These are phyloP conservation scores for Podospora conica DNA, from an alignment of 495 filamentous ascomycete genomes.

Conservation along the genomic window DNA sequence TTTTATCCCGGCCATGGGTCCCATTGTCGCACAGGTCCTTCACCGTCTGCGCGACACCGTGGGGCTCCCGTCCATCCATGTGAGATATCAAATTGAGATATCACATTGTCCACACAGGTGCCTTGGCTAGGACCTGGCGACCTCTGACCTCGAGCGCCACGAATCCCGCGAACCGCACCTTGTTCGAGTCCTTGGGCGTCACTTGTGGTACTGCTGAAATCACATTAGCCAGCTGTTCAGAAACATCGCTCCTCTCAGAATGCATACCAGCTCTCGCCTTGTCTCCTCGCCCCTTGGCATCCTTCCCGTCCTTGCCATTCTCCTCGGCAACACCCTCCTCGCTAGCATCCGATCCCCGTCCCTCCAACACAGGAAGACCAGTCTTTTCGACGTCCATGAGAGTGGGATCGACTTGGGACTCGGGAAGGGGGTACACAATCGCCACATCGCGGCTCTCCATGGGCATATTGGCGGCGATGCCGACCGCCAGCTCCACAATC, in stretches of 20 bases:
- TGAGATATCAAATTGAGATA: not conserved
- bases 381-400: constrained; percentile 81
- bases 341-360: constrained; percentile 45
- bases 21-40: not conserved
- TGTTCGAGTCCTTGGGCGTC: constrained; percentile 38
- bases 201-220: constrained; percentile 37
- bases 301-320: constrained; percentile 35
- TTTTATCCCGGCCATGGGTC: not conserved
- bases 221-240: constrained; percentile 7
- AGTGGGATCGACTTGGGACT: constrained; percentile 54
- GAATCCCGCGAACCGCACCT: constrained; percentile 78
- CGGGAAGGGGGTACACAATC: constrained; percentile 77
- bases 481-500: constrained; percentile 89
- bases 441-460: constrained; percentile 86
- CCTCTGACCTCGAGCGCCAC: constrained; percentile 80
- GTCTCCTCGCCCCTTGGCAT: constrained; percentile 28
- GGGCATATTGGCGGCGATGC: constrained; percentile 79
- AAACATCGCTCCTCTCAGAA: not conserved
- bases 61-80: not conserved
- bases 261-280: constrained; percentile 34
- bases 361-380: constrained; percentile 61
- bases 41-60: not conserved
- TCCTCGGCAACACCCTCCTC: constrained; percentile 43
- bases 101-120: constrained; percentile 74
- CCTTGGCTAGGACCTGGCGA: constrained; percentile 76